These are phyloP conservation scores for Dalbergia cultrata DNA, from an alignment of 306 rosid species.

Conservation along the genomic window DNA sequence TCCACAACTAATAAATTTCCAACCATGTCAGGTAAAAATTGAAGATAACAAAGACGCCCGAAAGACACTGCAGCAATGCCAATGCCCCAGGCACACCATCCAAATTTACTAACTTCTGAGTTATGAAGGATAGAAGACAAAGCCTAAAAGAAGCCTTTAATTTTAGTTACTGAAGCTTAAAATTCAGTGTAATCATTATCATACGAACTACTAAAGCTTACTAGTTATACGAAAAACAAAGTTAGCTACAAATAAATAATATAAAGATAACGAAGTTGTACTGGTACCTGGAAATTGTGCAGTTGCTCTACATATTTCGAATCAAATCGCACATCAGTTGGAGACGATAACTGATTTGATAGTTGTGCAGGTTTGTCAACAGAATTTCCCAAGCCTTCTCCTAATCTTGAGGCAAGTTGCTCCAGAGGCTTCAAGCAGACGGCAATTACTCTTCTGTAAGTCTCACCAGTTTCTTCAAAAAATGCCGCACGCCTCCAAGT, in stretches of 20 bases:
- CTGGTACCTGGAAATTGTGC: conserved; percentile 76
- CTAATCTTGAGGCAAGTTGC: conserved; percentile 70
- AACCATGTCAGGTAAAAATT: neutral
- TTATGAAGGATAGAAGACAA: neutral
- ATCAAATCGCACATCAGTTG: conserved; percentile 66
- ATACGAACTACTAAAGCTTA: neutral
- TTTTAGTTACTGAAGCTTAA: neutral
- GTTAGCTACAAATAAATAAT: conserved; percentile 7
- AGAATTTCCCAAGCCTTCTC: conserved; percentile 71
- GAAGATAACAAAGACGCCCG: conserved; percentile 11
- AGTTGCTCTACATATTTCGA: conserved; percentile 63
- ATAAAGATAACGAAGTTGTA: conserved; percentile 6
- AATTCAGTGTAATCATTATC: conserved; percentile 18
- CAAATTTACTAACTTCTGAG: conserved; percentile 1
- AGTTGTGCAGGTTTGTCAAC: conserved; percentile 62
- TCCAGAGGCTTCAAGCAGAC: conserved; percentile 89
- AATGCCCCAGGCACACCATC: neutral
- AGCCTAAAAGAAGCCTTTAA: neutral
- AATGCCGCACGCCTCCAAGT: conserved; percentile 96
- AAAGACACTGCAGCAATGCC: conserved; percentile 1
- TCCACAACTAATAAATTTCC: conserved; percentile 17
- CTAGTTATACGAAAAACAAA: conserved; percentile 11
- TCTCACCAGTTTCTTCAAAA: conserved; percentile 95
- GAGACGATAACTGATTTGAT: conserved; percentile 76
- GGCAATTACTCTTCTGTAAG: conserved; percentile 82